Percentiles rank a stretch among this genome's conserved stretches.
phyloP scores from a whole-genome alignment of 23 red algal genomes.

The Gracilaria gracilis region DNA sequence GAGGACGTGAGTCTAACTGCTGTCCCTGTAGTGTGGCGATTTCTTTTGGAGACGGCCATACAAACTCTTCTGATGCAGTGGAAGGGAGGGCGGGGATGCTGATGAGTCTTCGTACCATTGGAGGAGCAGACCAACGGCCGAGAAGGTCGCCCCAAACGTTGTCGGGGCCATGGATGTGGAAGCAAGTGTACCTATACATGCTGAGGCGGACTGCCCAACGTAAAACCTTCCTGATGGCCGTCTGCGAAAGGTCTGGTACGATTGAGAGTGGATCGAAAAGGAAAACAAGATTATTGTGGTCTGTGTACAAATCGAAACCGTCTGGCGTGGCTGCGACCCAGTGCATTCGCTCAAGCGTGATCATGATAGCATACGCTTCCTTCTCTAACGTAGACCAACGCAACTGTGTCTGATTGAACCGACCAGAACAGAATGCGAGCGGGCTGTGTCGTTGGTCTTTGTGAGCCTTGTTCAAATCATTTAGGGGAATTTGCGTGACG shows the following conservation, averaged over 20 bases:
- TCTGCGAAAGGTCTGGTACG: not conserved
- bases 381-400: not conserved
- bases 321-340: not conserved
- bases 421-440: not conserved
- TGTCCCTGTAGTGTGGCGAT: not conserved
- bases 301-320: not conserved
- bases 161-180: too few relatives aligned
- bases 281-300: not conserved
- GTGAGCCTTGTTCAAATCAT: not conserved
- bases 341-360: not conserved
- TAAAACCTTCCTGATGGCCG: not conserved
- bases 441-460: not conserved
- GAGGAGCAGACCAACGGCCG: too few relatives aligned
- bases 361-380: not conserved
- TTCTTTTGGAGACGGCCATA: not conserved
- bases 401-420: slow-evolving; percentile 1
- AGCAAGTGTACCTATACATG: too few relatives aligned
- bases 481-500: not conserved
- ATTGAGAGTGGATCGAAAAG: not conserved
- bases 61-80: not conserved
- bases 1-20: too few relatives aligned
- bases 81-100: not conserved
- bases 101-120: not conserved
- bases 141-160: too few relatives aligned
- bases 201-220: too few relatives aligned